phyloP scores from a whole-genome alignment of 2,329 filamentous ascomycete species.

The Claviceps quebecensis region DNA sequence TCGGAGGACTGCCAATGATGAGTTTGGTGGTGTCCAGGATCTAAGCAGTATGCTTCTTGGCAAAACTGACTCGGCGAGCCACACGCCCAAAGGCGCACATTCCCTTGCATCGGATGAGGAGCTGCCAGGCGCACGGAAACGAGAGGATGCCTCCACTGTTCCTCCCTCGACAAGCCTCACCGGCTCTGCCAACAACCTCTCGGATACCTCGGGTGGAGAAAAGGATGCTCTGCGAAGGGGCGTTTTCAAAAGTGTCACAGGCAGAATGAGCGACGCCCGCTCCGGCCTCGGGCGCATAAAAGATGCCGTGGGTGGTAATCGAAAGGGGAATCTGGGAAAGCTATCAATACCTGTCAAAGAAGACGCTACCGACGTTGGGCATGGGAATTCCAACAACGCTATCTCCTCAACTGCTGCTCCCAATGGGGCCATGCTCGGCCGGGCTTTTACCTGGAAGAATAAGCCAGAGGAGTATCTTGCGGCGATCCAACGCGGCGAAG shows the following conservation, averaged over 20 bases:
- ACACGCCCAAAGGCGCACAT: constrained; percentile 35
- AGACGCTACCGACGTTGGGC: constrained; percentile 27
- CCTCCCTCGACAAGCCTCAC: constrained; percentile 30
- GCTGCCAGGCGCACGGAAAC: constrained; percentile 24
- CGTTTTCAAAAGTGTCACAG: constrained; percentile 67
- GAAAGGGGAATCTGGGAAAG: constrained; percentile 38
- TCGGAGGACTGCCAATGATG: constrained; percentile 43
- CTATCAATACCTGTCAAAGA: constrained; percentile 37
- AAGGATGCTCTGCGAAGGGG: constrained; percentile 47
- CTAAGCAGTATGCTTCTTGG: constrained; percentile 35
- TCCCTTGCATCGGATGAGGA: constrained; percentile 40
- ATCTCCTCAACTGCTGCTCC: constrained; percentile 8
- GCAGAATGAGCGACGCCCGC: constrained; percentile 64
- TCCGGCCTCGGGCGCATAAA: constrained; percentile 76
- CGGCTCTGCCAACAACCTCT: constrained; percentile 30
- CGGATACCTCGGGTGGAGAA: constrained; percentile 32
- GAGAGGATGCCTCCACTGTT: constrained; percentile 28
- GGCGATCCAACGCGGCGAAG: constrained; percentile 24
- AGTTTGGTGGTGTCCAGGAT: constrained; percentile 30
- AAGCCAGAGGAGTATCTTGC: constrained; percentile 46
- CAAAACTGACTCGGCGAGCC: constrained; percentile 31
- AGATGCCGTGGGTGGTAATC: constrained; percentile 56
- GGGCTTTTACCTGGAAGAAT: constrained; percentile 49
- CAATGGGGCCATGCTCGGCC: constrained; percentile 21
- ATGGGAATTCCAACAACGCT: constrained; percentile 4